These are phyloP conservation scores for Ustilago tritici DNA, from an alignment of 1,284 basidiomycete genomes.

Conservation along the genomic window DNA sequence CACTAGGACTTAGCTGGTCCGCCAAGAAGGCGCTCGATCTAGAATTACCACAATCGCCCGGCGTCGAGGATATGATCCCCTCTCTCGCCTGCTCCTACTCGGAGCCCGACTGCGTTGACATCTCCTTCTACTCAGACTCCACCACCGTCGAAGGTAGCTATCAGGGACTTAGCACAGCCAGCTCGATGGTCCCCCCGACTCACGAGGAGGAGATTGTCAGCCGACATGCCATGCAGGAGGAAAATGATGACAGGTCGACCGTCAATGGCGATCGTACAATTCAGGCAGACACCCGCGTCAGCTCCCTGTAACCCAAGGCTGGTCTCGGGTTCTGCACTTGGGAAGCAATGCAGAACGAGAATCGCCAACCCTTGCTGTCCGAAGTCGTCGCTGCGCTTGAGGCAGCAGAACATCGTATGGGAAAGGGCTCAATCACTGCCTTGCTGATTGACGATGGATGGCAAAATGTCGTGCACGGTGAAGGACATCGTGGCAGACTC, in stretches of 20 bases:
- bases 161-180: slow-evolving; percentile 7
- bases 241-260: slow-evolving; percentile 22
- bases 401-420: slow-evolving; percentile 26
- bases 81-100: slow-evolving; percentile 11
- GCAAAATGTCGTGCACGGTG: slow-evolving; percentile 29
- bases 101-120: slow-evolving; percentile 19
- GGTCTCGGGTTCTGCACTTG: slow-evolving; percentile 52
- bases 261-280: slow-evolving; percentile 23
- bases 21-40: slow-evolving; percentile 24
- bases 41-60: slow-evolving; percentile 11
- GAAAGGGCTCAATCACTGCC: slow-evolving; percentile 29
- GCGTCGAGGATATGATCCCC: slow-evolving; percentile 10
- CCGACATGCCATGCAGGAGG: neutral
- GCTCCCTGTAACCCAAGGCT: slow-evolving; percentile 1
- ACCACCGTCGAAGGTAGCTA: slow-evolving; percentile 25
- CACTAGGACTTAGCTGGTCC: slow-evolving; percentile 37
- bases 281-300: slow-evolving; percentile 4
- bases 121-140: slow-evolving; percentile 38
- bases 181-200: slow-evolving; percentile 18
- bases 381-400: slow-evolving; percentile 37
- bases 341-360: slow-evolving; percentile 42
- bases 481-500: slow-evolving; percentile 32
- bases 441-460: slow-evolving; percentile 53
- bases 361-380: slow-evolving; percentile 35
- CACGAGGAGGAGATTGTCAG: slow-evolving; percentile 1